Evolutionary conservation across 139 green algal genomes (phyloP).

Genomic region (Chlamydomonas sp.): DNA sequence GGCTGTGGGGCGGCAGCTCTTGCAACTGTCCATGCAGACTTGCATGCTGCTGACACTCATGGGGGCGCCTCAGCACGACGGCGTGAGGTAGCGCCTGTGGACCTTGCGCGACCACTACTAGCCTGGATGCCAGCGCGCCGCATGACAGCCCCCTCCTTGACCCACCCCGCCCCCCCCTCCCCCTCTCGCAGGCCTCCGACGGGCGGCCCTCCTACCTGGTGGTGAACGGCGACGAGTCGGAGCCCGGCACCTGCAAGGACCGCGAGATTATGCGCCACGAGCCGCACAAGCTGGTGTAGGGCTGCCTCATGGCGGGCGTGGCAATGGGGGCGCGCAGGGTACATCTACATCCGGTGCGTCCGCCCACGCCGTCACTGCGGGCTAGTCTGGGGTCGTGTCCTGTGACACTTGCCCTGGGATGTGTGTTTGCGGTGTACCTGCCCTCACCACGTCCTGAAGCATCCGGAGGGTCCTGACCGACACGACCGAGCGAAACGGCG

Average conservation of each 20-base stretch:
- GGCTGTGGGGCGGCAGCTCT: too few relatives aligned
- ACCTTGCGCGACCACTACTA: too few relatives aligned
- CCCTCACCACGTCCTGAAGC: not conserved
- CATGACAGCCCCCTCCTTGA: not conserved
- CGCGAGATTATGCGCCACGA: constrained; percentile 97
- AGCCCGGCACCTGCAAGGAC: constrained; percentile 99
- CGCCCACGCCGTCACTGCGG: not conserved
- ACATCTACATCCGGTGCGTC: constrained; percentile 94
- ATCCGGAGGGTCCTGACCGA: too few relatives aligned
- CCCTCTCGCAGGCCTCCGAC: constrained; percentile 75
- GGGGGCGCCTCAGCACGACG: too few relatives aligned
- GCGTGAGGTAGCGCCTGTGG: too few relatives aligned
- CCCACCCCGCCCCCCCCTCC: not conserved
- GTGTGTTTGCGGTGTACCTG: not conserved
- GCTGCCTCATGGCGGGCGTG: constrained; percentile 93
- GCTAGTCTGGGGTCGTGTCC: not conserved
- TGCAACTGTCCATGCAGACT: too few relatives aligned
- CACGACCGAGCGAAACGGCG: too few relatives aligned
- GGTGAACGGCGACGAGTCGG: constrained; percentile 97
- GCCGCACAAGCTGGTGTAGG: constrained; percentile 98
- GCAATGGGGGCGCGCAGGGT: constrained; percentile 89
- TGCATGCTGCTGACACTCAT: too few relatives aligned
- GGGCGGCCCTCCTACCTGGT: constrained; percentile 95
- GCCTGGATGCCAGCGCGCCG: not conserved
- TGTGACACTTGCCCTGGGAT: not conserved